Evolutionary conservation across 371 early-diverging fungal species (phyloP).

Genomic region (Basidiobolus meristosporus): DNA sequence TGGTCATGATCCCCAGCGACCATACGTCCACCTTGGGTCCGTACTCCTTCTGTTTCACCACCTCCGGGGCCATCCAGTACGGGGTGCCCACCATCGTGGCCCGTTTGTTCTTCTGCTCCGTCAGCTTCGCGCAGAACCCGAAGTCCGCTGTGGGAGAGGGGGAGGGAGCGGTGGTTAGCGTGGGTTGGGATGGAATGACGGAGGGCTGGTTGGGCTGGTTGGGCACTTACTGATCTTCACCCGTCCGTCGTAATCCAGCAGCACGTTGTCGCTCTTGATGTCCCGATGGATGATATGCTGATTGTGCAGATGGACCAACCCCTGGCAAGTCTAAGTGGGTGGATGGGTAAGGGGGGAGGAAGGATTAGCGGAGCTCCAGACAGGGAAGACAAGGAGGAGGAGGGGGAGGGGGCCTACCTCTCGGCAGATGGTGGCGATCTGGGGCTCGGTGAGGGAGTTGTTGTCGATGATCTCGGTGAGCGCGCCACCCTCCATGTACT

Average conservation of each 20-base stretch:
- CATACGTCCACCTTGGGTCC: slow-evolving; percentile 83
- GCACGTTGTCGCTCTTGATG: slow-evolving; percentile 90
- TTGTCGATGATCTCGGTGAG: slow-evolving; percentile 92
- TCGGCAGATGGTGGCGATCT: slow-evolving; percentile 77
- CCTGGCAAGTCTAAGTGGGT: slow-evolving; percentile 46
- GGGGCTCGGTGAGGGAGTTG: slow-evolving; percentile 73
- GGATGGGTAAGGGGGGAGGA: not conserved
- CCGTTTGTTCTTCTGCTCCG: slow-evolving; percentile 66
- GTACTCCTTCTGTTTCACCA: slow-evolving; percentile 80
- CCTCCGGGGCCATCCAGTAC: slow-evolving; percentile 89
- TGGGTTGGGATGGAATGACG: not conserved
- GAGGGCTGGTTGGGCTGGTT: not conserved
- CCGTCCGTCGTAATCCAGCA: slow-evolving; percentile 66
- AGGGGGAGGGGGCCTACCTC: slow-evolving; percentile 27
- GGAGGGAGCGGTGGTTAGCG: not conserved
- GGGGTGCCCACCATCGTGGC: slow-evolving; percentile 96
- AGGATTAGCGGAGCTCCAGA: slow-evolving; percentile 3
- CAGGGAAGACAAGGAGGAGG: slow-evolving; percentile 3
- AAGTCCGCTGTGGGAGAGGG: slow-evolving; percentile 38
- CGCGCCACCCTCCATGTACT: slow-evolving; percentile 96
- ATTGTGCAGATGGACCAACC: slow-evolving; percentile 79
- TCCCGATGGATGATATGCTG: slow-evolving; percentile 91
- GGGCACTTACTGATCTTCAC: slow-evolving; percentile 68
- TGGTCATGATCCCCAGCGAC: slow-evolving; percentile 89
- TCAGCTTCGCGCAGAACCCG: slow-evolving; percentile 89